A percentile compares a stretch with the other conserved stretches of the same genome.
phyloP scores from a whole-genome alignment of 768 basidiomycete species.

The Macrolepiota albuminosa region DNA sequence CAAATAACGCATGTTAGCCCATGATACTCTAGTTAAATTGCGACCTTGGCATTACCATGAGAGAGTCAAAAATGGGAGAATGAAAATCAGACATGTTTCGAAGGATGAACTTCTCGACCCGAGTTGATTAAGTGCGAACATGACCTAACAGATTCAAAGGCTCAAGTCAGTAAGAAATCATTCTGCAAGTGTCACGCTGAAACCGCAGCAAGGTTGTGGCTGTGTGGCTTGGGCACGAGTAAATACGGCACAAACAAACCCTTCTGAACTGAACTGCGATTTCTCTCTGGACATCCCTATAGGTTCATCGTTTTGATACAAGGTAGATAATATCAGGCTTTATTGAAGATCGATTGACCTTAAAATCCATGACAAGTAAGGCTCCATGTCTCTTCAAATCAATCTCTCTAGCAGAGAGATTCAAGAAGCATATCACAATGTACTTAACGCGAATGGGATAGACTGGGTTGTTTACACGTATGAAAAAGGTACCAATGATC shows the following conservation, averaged over 20 bases:
- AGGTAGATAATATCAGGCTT: not conserved
- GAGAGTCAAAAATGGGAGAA: not conserved
- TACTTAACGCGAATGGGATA: slow-evolving; percentile 60
- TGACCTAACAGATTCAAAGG: too few relatives aligned
- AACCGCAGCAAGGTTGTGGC: not conserved
- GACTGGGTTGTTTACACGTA: slow-evolving; percentile 82
- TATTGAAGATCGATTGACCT: not conserved
- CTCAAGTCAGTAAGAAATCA: too few relatives aligned
- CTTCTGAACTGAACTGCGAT: not conserved
- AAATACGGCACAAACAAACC: slow-evolving; percentile 10
- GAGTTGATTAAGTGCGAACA: not conserved
- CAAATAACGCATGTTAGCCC: not conserved
- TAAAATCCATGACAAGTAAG: not conserved
- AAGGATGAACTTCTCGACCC: not conserved
- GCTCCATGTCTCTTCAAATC: slow-evolving; percentile 69
- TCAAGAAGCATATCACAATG: slow-evolving; percentile 67
- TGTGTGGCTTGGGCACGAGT: not conserved
- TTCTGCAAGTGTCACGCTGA: not conserved
- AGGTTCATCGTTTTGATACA: not conserved
- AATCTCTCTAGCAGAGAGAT: slow-evolving; percentile 75
- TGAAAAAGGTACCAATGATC: slow-evolving; percentile 76
- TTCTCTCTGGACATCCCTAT: not conserved
- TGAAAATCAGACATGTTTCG: not conserved
- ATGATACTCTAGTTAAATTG: not conserved
- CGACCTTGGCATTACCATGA: not conserved